A percentile compares a stretch with the other conserved stretches of the same genome.
phyloP scores from a whole-genome alignment of 768 basidiomycete genomes.

The Macrolepiota fuliginosa region DNA sequence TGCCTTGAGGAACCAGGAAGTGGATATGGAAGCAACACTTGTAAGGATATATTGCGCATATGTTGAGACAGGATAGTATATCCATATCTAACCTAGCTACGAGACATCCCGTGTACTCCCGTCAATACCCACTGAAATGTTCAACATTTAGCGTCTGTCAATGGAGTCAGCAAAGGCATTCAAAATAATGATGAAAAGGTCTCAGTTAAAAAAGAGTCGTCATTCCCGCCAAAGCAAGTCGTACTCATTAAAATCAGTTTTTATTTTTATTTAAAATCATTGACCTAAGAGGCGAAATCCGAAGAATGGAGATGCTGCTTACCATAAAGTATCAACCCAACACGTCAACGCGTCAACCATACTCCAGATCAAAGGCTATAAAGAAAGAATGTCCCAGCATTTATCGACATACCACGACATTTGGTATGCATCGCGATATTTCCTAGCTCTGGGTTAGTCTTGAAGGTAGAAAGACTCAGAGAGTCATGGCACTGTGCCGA shows the following conservation, averaged over 20 bases:
- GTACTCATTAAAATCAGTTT: constrained; percentile 54
- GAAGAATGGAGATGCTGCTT: constrained; percentile 19
- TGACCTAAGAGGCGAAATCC: constrained; percentile 19
- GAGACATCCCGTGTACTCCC: too few relatives aligned
- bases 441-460: constrained; percentile 46
- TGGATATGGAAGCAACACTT: background rate
- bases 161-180: background rate
- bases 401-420: constrained; percentile 46
- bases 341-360: background rate
- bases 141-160: background rate
- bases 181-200: constrained; percentile 16
- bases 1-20: background rate
- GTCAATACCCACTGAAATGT: background rate
- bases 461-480: constrained; percentile 35
- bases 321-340: constrained; percentile 17
- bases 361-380: background rate
- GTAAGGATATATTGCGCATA: background rate
- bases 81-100: background rate
- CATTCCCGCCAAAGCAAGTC: constrained; percentile 33
- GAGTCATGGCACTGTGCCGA: constrained; percentile 49
- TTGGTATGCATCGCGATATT: constrained; percentile 38
- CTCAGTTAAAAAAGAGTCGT: constrained; percentile 37
- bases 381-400: constrained; percentile 35
- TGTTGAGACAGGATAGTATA: background rate
- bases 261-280: constrained; percentile 38